Conservation (phyloP, 208 protist species). For the Wallacemonas sp. region DNA sequence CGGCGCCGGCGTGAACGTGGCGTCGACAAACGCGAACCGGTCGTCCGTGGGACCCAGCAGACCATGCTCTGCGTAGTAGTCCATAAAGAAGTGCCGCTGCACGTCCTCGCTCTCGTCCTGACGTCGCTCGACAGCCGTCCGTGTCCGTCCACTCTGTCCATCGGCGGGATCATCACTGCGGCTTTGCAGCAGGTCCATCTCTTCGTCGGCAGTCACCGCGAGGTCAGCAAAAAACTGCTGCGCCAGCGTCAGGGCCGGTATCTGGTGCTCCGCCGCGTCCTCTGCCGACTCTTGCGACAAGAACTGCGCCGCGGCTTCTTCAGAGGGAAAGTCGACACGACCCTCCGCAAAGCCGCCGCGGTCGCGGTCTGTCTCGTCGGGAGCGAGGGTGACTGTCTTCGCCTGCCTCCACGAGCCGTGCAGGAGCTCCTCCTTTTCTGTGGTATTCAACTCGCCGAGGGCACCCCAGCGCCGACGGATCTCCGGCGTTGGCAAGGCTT, state of each 20-base stretch:
- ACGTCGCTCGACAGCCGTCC: constrained; percentile 44
- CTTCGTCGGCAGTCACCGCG: constrained; percentile 48
- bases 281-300: constrained; percentile 41
- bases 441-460: constrained; percentile 19
- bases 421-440: constrained; percentile 50
- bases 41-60: constrained; percentile 21
- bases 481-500: constrained; percentile 29
- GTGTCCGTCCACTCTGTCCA: background rate
- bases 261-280: constrained; percentile 25
- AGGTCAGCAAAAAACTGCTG: constrained; percentile 67
- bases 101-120: constrained; percentile 52
- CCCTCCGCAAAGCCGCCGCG: constrained; percentile 34
- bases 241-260: constrained; percentile 53
- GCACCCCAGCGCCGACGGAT: constrained; percentile 33
- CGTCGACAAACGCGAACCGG: constrained; percentile 49
- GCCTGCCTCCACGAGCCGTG: constrained; percentile 45
- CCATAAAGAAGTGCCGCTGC: constrained; percentile 67
- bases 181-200: constrained; percentile 40
- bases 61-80: constrained; percentile 73
- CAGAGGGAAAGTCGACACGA: constrained; percentile 39
- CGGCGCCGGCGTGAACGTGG: constrained; percentile 46
- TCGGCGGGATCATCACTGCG: background rate
- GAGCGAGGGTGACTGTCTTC: constrained; percentile 39
- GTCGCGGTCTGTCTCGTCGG: constrained; percentile 38
- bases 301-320: constrained; percentile 61